These are phyloP conservation scores for Neurospora tetraspora DNA, from an alignment of 495 filamentous ascomycete genomes.

Conservation along the genomic window DNA sequence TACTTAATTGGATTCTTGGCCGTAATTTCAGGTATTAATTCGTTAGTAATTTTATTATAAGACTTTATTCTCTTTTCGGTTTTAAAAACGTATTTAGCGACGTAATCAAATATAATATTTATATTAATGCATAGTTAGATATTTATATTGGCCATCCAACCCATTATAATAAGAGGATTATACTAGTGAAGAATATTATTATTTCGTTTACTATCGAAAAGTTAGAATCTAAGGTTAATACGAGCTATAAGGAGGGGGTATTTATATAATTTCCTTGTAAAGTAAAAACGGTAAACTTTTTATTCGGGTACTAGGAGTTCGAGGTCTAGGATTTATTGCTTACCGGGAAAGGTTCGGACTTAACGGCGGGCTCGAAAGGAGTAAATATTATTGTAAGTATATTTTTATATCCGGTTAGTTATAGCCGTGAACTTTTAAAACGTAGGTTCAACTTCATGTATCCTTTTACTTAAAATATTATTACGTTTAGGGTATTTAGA, in stretches of 20 bases:
- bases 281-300: too few species aligned
- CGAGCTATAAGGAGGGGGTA: too few species aligned
- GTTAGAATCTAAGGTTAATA: neutral
- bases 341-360: too few species aligned
- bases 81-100: neutral
- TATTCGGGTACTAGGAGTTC: too few species aligned
- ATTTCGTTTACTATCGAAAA: neutral
- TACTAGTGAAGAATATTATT: neutral
- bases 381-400: too few species aligned
- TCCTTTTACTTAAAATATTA: too few species aligned
- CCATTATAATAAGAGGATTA: neutral
- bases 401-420: too few species aligned
- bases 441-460: too few species aligned
- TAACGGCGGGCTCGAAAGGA: too few species aligned
- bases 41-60: neutral
- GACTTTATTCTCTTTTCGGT: neutral
- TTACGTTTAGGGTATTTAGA: too few species aligned
- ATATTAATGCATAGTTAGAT: neutral
- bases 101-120: neutral
- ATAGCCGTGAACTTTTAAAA: too few species aligned
- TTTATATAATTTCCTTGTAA: too few species aligned
- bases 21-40: neutral
- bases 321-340: accelerated
- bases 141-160: neutral
- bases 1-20: neutral